Percentiles rank a stretch among this genome's conserved stretches.
These are phyloP conservation scores for Syzygium grande DNA, from an alignment of 345 rosid species.

Conservation along the genomic window DNA sequence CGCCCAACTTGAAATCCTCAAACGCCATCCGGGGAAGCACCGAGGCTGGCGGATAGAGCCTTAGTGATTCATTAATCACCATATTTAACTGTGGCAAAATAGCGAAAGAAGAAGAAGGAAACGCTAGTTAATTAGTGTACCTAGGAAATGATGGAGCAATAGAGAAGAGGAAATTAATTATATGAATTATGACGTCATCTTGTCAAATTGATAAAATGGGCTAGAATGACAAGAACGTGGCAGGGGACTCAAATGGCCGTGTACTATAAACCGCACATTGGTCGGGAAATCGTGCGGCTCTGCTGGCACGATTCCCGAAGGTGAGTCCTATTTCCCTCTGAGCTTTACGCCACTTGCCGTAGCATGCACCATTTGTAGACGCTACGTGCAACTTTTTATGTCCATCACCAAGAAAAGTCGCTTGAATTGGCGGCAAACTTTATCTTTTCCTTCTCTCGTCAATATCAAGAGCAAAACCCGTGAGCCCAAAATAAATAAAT, in stretches of 20 bases:
- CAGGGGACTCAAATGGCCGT: not conserved
- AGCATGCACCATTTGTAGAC: not conserved
- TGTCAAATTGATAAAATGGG: not conserved
- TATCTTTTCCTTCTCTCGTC: not conserved
- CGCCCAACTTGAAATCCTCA: slow-evolving; percentile 73
- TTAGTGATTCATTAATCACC: slow-evolving; percentile 83
- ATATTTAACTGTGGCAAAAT: slow-evolving; percentile 48
- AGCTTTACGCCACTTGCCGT: not conserved
- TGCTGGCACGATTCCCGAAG: not conserved
- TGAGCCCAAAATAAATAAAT: not conserved
- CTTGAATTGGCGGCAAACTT: not conserved
- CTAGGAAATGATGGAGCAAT: not conserved
- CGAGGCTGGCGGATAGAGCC: slow-evolving; percentile 91
- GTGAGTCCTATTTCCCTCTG: not conserved
- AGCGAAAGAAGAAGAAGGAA: not conserved
- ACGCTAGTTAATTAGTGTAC: not conserved
- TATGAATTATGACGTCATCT: not conserved
- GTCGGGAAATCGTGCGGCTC: not conserved
- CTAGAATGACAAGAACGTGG: not conserved
- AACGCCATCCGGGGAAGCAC: slow-evolving; percentile 90
- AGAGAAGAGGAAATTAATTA: not conserved
- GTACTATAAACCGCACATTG: not conserved
- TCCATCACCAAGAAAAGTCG: not conserved
- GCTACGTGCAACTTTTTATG: not conserved
- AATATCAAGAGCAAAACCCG: not conserved